Base-by-base conservation (phyloP, 2,329 filamentous ascomycete species). In the Xylariomycetidae sp. region DNA sequence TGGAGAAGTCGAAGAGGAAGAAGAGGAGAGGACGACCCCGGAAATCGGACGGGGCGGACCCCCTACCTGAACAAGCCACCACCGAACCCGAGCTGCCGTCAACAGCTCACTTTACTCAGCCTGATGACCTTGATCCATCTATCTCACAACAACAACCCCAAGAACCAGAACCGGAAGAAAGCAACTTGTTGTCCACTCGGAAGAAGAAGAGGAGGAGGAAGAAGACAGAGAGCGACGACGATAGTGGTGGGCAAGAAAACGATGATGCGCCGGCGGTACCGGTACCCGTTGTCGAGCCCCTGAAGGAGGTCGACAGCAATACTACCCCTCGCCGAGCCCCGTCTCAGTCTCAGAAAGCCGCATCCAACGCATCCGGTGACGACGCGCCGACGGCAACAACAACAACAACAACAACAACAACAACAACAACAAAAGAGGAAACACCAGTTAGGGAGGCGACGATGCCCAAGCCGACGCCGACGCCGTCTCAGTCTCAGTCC, bases 21-120 rank as follows among this genome's bases (percentile, higher is more conserved):
- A 58, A 51, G 42, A 55, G 49, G 35, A 40, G 53, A 37, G 54
- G 54, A 15, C 43, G 52, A 7, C 52, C 54, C 9, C 45, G 50
- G 13, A 58, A 57, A 36, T 50, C 50, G 4, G 52, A 48, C 6
- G 23, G 31, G 11, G 30, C 43, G 10, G 39, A 39, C 12, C 3
- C 22, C 2, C 12, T 30, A 9, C 28, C 25, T 3, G 42, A 43
- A 26, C 16, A n/a, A n/a, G n/a, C n/a, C n/a, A n/a, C n/a, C n/a
- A n/a, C n/a, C n/a, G n/a, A n/a, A n/a, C n/a, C n/a, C n/a, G n/a
- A n/a, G n/a, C n/a, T n/a, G n/a, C n/a, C n/a, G n/a, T n/a, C n/a
- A n/a, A n/a, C n/a, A n/a, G n/a, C n/a, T n/a, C n/a, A n/a, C n/a
- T n/a, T n/a, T n/a, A n/a, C n/a, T n/a, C n/a, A n/a, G n/a, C n/a